Conservation (phyloP, 352 stramenopile genomes). For the Phytophthora pisi region DNA sequence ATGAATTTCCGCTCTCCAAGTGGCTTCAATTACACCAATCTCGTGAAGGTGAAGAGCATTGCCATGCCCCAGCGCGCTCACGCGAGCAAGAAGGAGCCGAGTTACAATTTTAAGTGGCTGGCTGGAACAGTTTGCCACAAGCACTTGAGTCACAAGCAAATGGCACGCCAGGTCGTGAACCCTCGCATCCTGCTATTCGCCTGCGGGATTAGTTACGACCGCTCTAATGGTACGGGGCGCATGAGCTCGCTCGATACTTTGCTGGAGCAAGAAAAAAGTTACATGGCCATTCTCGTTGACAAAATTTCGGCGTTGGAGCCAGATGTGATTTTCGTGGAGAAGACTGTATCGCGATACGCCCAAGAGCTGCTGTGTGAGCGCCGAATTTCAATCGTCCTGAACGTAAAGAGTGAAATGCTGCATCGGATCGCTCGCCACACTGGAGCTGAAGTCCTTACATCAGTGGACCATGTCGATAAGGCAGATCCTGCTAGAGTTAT, state of each 20-base stretch:
- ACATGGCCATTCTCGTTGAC: constrained; percentile 96
- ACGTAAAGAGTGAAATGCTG: constrained; percentile 93
- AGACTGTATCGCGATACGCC: constrained; percentile 88
- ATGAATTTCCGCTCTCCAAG: constrained; percentile 78
- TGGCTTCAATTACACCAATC: constrained; percentile 80
- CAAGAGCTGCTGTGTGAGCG: constrained; percentile 93
- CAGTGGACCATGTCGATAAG: constrained; percentile 93
- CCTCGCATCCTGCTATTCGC: constrained; percentile 97
- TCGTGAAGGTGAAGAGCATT: constrained; percentile 89
- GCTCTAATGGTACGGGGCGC: constrained; percentile 77
- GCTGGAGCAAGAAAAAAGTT: constrained; percentile 96
- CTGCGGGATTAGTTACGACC: constrained; percentile 97
- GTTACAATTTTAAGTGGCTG: constrained; percentile 93
- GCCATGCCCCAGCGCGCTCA: constrained; percentile 56
- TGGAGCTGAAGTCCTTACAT: constrained; percentile 90
- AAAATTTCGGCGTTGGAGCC: constrained; percentile 96
- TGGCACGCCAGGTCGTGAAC: constrained; percentile 93
- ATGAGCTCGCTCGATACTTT: constrained; percentile 96
- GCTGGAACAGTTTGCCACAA: constrained; percentile 96
- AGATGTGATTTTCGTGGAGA: constrained; percentile 95
- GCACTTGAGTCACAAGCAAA: constrained; percentile 97
- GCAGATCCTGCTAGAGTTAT: constrained; percentile 54
- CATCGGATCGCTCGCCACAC: constrained; percentile 94
- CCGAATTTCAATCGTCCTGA: constrained; percentile 93
- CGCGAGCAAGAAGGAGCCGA: constrained; percentile 75